Evolutionary conservation across 257 asterid genomes (phyloP), one percentile per base, ranked within the genome.

Genomic region (Nicotiana sylvestris): DNA sequence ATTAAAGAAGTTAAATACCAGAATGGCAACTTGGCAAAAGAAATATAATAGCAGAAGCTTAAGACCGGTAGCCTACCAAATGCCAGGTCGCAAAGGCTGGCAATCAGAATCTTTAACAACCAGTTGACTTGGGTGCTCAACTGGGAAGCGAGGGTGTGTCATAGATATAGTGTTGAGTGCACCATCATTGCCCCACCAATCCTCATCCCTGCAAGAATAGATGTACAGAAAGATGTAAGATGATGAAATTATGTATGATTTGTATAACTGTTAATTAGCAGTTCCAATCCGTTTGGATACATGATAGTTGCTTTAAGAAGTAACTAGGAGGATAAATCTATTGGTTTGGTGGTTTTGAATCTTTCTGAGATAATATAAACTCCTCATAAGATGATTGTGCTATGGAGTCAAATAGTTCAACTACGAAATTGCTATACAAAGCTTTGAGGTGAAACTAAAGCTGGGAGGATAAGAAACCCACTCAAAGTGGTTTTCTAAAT

Each of bases 161-260:
- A 96, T 96, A 46, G 98, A 94, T 86, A 94, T 91, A 43, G 98
- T 96, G 92, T 96, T 96, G 72, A 96, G 97, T 4, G 99, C 98
- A 76, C 99, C 99, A 65, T 96, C 99, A 67, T 96, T 96, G 82
- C 92, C 99, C 99, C 98, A 96, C 98, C 99, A 96, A 80, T 94
- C 99, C 82, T 96, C 97, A 86, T 96, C 98, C 89, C 99, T 96
- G 81, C 46, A 84, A 79, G 29, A 12, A 78, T 46, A 78, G 65
- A 46, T 21, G 53, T 9, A 81, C 33, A 25, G 21, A 64, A 78
- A 27, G 43, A 76, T 33, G 70, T 46, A 55, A 74, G 62, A 49
- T 13, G 62, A 74, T 49, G 39, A 49, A 74, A 29, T 72, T 39
- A 5, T 11, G 2, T 39, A 72, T 13, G 29, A 57, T 35, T 78